Conservation (phyloP, 139 green algal genomes). For the Micractinium conductrix region DNA sequence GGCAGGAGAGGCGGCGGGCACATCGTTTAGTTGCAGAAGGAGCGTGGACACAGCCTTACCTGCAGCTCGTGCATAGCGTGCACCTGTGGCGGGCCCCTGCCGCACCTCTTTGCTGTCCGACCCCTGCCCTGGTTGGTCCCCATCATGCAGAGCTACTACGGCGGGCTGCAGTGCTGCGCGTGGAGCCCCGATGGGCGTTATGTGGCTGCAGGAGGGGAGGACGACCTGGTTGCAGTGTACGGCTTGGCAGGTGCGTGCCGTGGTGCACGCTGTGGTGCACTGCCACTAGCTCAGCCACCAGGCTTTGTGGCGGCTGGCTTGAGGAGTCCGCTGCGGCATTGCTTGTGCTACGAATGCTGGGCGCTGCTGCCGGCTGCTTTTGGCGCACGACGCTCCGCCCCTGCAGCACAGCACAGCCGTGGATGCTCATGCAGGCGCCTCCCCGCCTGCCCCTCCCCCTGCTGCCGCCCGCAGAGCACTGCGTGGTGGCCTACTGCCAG, state of each 20-base stretch:
- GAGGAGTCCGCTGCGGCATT: too few species aligned
- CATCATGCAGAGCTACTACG: conserved; percentile 83
- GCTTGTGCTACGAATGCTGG: too few species aligned
- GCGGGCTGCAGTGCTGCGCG: conserved; percentile 83
- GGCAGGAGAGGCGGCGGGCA: neutral
- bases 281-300: too few species aligned
- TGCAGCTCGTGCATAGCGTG: too few species aligned
- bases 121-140: neutral
- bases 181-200: conserved; percentile 85
- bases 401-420: too few species aligned
- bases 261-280: too few species aligned
- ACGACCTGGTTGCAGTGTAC: conserved; percentile 92
- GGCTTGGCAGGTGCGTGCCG: conserved; percentile 49
- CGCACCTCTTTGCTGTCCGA: neutral
- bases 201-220: conserved; percentile 88
- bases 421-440: neutral
- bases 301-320: too few species aligned
- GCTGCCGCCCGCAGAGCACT: conserved; percentile 41
- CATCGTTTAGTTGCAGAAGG: too few species aligned
- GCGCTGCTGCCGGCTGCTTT: too few species aligned
- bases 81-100: too few species aligned
- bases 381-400: too few species aligned
- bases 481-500: conserved; percentile 76
- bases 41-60: too few species aligned
- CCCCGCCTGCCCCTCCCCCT: neutral